These are phyloP conservation scores for Filobasidium uniguttulatum DNA, from an alignment of 1,284 basidiomycete species.

Conservation along the genomic window DNA sequence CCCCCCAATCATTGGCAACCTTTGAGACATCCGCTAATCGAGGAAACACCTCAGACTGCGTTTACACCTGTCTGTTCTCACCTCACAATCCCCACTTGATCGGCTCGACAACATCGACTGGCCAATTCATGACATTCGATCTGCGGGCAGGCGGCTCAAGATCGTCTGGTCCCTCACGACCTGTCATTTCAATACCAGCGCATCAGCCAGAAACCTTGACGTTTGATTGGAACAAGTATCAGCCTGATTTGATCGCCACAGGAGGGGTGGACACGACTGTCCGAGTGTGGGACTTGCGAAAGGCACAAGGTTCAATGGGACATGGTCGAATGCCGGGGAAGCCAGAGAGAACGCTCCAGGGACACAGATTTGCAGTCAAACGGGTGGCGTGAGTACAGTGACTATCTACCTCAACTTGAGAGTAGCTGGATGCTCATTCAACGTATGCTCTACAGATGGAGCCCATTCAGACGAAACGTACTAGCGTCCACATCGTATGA, in stretches of 20 bases:
- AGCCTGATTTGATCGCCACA: conserved; percentile 38
- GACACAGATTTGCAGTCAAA: conserved; percentile 42
- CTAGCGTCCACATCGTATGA: conserved; percentile 55
- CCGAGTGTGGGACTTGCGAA: conserved; percentile 38
- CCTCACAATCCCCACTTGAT: conserved; percentile 73
- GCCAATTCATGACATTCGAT: conserved; percentile 67
- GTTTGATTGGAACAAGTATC: conserved; percentile 47
- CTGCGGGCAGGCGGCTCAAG: conserved; percentile 42
- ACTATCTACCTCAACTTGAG: neutral
- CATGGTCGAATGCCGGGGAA: conserved; percentile 10
- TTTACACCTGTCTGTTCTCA: conserved; percentile 80
- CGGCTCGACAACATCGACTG: conserved; percentile 73
- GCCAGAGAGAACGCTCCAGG: conserved; percentile 20
- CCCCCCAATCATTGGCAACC: conserved; percentile 60
- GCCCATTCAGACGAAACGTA: conserved; percentile 54
- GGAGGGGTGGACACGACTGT: conserved; percentile 40
- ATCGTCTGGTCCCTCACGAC: neutral
- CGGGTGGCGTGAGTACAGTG: conserved; percentile 32
- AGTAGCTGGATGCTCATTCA: neutral
- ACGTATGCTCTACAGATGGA: conserved; percentile 21
- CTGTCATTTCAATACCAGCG: conserved; percentile 8
- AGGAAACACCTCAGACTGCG: conserved; percentile 53
- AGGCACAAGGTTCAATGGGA: conserved; percentile 13
- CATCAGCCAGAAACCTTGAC: conserved; percentile 18
- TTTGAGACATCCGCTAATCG: conserved; percentile 46